These are phyloP conservation scores for Arabidopsis thaliana DNA, from an alignment of 345 rosid genomes.

Conservation along the genomic window DNA sequence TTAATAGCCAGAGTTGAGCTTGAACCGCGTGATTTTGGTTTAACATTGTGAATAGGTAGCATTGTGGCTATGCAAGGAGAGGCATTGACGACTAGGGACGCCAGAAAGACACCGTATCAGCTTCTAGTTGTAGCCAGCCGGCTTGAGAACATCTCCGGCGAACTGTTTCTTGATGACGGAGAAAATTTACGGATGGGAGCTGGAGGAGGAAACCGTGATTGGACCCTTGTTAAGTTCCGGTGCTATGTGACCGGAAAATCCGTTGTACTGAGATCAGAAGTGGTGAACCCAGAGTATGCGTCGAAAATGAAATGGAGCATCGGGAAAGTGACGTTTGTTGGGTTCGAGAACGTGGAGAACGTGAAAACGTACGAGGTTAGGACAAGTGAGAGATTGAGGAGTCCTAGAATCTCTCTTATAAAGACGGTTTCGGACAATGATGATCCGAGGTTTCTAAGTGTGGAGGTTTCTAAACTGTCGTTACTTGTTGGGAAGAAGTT, in stretches of 20 bases:
- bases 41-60: conserved; percentile 37
- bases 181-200: conserved; percentile 62
- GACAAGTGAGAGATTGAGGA: conserved; percentile 17
- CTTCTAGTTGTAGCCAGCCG: conserved; percentile 57
- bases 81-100: conserved; percentile 62
- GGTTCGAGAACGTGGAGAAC: conserved; percentile 45
- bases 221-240: conserved; percentile 59
- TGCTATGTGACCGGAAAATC: conserved; percentile 40
- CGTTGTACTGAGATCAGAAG: conserved; percentile 47
- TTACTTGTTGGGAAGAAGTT: conserved; percentile 54
- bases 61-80: conserved; percentile 77
- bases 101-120: conserved; percentile 58
- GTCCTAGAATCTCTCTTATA: conserved; percentile 29
- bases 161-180: conserved; percentile 70
- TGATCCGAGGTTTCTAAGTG: conserved; percentile 38
- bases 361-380: conserved; percentile 41
- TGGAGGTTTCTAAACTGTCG: conserved; percentile 46
- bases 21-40: background rate
- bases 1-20: conserved; percentile 2
- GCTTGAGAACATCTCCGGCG: conserved; percentile 53
- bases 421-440: conserved; percentile 27
- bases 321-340: conserved; percentile 59
- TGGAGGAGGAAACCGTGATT: conserved; percentile 50
- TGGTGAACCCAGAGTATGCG: conserved; percentile 61
- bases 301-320: conserved; percentile 56